A percentile compares a stretch with the other conserved stretches of the same genome.
phyloP scores from a whole-genome alignment of 2,329 filamentous ascomycete genomes.

The Cytospora schulzeri region DNA sequence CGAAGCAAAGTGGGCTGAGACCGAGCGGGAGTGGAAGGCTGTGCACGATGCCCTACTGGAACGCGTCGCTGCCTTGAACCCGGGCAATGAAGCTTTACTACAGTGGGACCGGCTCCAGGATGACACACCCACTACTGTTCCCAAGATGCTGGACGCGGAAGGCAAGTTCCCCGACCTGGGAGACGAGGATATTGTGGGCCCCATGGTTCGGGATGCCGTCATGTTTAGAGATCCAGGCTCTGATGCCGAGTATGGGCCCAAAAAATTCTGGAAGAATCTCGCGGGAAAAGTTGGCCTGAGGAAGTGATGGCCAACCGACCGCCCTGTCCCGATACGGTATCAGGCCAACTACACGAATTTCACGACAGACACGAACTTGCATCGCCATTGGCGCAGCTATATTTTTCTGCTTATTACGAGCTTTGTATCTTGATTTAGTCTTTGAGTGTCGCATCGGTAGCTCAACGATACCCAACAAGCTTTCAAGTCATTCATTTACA shows the following conservation, averaged over 20 bases:
- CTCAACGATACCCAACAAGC: conserved; percentile 12
- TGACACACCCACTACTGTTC: conserved; percentile 64
- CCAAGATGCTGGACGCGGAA: conserved; percentile 68
- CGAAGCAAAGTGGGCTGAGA: conserved; percentile 84
- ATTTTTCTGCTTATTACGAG: not conserved
- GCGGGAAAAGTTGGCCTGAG: conserved; percentile 47
- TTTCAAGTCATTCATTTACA: not conserved
- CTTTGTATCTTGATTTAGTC: not conserved
- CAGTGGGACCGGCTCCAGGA: conserved; percentile 48
- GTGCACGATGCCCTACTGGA: conserved; percentile 67
- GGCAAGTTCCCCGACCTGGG: conserved; percentile 88
- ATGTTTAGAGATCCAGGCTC: conserved; percentile 50
- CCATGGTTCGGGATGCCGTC: conserved; percentile 70
- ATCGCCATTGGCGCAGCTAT: conserved; percentile 14
- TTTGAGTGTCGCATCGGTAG: not conserved
- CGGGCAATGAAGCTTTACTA: conserved; percentile 34
- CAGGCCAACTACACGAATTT: conserved; percentile 7
- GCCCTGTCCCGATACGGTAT: not conserved
- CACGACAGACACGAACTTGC: conserved; percentile 25
- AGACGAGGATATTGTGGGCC: conserved; percentile 90
- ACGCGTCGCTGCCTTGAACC: conserved; percentile 46
- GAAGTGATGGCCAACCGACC: conserved; percentile 30
- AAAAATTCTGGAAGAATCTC: conserved; percentile 51
- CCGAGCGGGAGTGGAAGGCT: conserved; percentile 73
- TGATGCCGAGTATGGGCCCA: conserved; percentile 45